Base-by-base conservation (phyloP, 352 stramenopile genomes). In the Chrysophaeum taylorii region DNA sequence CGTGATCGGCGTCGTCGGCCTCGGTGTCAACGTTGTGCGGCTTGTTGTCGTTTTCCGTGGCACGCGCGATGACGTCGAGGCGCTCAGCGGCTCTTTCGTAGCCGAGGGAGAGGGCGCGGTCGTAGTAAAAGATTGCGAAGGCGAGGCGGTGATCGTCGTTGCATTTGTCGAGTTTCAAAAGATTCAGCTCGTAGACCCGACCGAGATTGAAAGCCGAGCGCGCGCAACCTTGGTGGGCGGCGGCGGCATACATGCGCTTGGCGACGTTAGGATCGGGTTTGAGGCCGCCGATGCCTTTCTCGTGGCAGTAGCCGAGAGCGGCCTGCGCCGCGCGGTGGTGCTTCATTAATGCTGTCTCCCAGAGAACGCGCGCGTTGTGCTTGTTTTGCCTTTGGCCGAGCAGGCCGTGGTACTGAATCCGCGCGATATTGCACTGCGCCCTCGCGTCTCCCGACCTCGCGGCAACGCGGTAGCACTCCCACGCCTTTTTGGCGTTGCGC, bases 341-440 rank as follows among this genome's bases (percentile, higher is more conserved):
- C 35, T 35, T 31, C 33, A 1, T 2, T 36, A 36, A 31, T 9
- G 57, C 31, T 18, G 25, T 42, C 35, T 66, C 33, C 14, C 15
- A 66, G 12, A 66, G 35, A 7, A 31, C 2, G 5, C 31, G 57
- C 5, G 57, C 57, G 33, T 27, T 42, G 12, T 18, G 9, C 14
- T 5, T 31, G 33, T 45, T 16, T 2, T 18, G 12, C 4, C 27
- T 27, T n/a, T 66, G 57, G 33, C 57, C 57, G 33, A 66, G 31
- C 5, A 66, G 57, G 31, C 57, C 57, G 57, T 66, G 57, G 57
- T 48, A 66, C 9, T 45, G 31, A 23, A 66, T 36, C 2, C 57
- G 57, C 16, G 12, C 57, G 18, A 66, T 31, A 36, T 66, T 66
- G 57, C 25, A 62, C 50, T 62, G 57, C 57, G 57, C 57, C 2